Evolutionary conservation across 2,329 filamentous ascomycete genomes (phyloP).

Genomic region (Monilinia fructigena): DNA sequence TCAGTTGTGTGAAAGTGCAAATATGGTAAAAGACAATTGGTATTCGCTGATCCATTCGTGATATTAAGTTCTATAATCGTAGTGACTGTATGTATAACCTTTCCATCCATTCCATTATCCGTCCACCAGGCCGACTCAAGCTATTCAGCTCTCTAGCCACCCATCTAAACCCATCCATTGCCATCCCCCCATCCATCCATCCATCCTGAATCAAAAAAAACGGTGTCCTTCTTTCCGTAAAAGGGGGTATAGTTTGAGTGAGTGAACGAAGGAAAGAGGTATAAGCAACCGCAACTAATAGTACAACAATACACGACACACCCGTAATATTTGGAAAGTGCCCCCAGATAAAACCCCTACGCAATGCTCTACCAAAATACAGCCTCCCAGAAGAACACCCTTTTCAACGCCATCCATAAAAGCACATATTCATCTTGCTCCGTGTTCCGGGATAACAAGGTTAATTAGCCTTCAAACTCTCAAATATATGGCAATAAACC

Average conservation of each 20-base stretch:
- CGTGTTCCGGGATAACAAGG: not conserved
- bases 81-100: conserved; percentile 15
- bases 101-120: conserved; percentile 4
- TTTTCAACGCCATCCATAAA: conserved; percentile 21
- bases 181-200: not conserved
- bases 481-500: not conserved
- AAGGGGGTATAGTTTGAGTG: conserved; percentile 13
- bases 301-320: conserved; percentile 14
- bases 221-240: conserved; percentile 10
- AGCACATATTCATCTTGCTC: conserved; percentile 14
- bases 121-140: not conserved
- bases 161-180: conserved; percentile 11
- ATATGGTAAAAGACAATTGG: not conserved
- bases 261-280: conserved; percentile 7
- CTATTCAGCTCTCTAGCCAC: not conserved
- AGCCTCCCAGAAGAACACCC: conserved; percentile 8
- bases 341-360: not conserved
- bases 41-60: not conserved
- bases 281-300: conserved; percentile 1
- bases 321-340: not conserved
- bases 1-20: not conserved
- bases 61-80: conserved; percentile 13
- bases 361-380: conserved; percentile 11
- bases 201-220: conserved; percentile 4
- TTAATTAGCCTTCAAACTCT: not conserved